Evolutionary conservation across 768 basidiomycete genomes (phyloP), one percentile per base, ranked within the genome.

Genomic region (Gyrodon lividus): DNA sequence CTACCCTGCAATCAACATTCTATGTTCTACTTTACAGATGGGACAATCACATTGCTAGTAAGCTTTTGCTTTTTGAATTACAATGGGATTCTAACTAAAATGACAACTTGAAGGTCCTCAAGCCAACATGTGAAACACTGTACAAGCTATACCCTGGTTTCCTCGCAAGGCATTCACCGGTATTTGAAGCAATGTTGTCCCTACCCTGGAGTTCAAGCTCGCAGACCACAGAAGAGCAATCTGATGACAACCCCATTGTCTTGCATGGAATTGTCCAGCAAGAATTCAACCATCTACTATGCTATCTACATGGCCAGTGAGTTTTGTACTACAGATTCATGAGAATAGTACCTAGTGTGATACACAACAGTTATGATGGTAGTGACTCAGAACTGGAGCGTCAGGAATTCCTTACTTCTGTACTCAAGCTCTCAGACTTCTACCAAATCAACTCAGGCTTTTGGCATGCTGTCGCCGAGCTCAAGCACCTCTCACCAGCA

Each of bases 11-110:
- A 17, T n/a, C 20, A 8, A 9, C 46, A 56, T 20, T 44, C 45
- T 5, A 43, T 47, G 34, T 52, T 34, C 13, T 56, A 48, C 28
- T 56, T 56, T 17, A 17, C 20, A 24, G 47, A 56, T 41, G 51
- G 55, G 19, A 48, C 47, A 4, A 30, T 49, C 3, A 7, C 1
- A 0, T 44, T 54, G 8, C 33, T 54, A 43, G 50, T 51, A 26
- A 26, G 42, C 24, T 43, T 43, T 17, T 9, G 13, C 42, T 43
- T 43, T 43, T 26, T 30, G 24, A 14, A 26, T 28, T 30, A 28
- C 24, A 30, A 19, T 38, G 39, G 1, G 38, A 26, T 3, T 19
- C n/a, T 38, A 4, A 24, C 19, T 34, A 19, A 10, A 12, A 24
- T 10, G 5, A 44, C 33, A 19, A 26, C 24, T 26, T 26, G 24